Percentiles rank a stretch among this genome's conserved stretches.
These are phyloP conservation scores for Exophiala alcalophila DNA, from an alignment of 2,329 filamentous ascomycete genomes.

Conservation along the genomic window DNA sequence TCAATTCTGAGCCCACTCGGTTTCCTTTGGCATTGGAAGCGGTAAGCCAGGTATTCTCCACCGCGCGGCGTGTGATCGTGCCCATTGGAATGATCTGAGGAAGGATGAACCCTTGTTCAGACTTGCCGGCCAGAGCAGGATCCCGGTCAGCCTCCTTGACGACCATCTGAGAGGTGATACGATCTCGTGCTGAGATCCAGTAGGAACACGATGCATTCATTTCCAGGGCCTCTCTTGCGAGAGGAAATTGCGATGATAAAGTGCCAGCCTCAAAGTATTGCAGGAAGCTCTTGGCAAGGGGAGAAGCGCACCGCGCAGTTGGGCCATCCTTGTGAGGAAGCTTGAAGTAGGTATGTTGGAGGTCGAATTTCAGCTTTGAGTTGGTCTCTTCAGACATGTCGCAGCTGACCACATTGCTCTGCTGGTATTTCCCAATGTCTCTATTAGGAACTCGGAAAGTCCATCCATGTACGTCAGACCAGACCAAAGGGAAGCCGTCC, in stretches of 20 bases:
- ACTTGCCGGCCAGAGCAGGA: slow-evolving; percentile 28
- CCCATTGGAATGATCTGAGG: slow-evolving; percentile 98
- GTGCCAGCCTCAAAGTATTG: slow-evolving; percentile 86
- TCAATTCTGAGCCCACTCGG: slow-evolving; percentile 91
- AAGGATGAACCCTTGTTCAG: slow-evolving; percentile 74
- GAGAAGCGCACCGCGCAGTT: slow-evolving; percentile 75
- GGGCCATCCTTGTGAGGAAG: slow-evolving; percentile 95
- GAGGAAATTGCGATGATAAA: slow-evolving; percentile 79
- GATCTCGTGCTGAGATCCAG: slow-evolving; percentile 93
- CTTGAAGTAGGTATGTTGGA: slow-evolving; percentile 73
- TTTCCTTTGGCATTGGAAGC: slow-evolving; percentile 97
- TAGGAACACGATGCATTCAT: slow-evolving; percentile 99
- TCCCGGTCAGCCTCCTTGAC: slow-evolving; percentile 70
- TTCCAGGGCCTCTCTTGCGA: slow-evolving; percentile 90
- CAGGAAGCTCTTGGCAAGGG: slow-evolving; percentile 87
- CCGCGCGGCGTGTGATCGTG: slow-evolving; percentile 87
- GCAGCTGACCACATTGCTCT: slow-evolving; percentile 70
- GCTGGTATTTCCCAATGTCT: slow-evolving; percentile 63
- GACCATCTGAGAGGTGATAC: slow-evolving; percentile 93
- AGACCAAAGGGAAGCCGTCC: slow-evolving; percentile 85
- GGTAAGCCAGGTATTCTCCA: slow-evolving; percentile 98
- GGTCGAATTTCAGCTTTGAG: slow-evolving; percentile 63
- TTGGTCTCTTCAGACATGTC: slow-evolving; percentile 75
- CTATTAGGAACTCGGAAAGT: slow-evolving; percentile 72
- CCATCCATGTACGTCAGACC: slow-evolving; percentile 93